A percentile compares a stretch with the other conserved stretches of the same genome.
These are phyloP conservation scores for Saccharomyces jurei DNA, from an alignment of 805 yeast genomes.

Conservation along the genomic window DNA sequence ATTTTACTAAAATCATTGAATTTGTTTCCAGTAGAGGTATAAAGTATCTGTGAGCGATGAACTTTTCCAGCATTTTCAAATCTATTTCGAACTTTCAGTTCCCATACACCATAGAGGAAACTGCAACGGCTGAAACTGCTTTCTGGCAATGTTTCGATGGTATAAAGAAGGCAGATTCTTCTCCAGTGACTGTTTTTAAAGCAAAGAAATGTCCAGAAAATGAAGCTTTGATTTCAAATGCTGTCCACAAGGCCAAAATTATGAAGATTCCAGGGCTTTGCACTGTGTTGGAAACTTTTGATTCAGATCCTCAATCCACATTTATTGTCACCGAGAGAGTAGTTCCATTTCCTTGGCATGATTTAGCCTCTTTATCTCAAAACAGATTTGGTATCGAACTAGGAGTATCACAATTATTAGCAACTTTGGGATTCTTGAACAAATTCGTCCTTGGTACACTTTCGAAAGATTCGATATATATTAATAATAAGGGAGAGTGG, in stretches of 20 bases:
- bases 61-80: constrained; percentile 25
- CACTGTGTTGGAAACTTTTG: constrained; percentile 23
- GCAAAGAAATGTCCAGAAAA: constrained; percentile 10
- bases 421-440: constrained; percentile 21
- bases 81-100: constrained; percentile 27
- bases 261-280: constrained; percentile 28
- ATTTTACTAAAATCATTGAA: neutral
- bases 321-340: constrained; percentile 26
- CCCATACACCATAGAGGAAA: constrained; percentile 23
- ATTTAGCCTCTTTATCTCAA: constrained; percentile 4
- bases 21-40: neutral
- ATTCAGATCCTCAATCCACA: constrained; percentile 18
- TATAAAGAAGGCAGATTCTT: constrained; percentile 21
- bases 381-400: constrained; percentile 16
- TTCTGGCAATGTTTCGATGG: constrained; percentile 26
- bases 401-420: constrained; percentile 22
- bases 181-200: constrained; percentile 24
- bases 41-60: constrained; percentile 12
- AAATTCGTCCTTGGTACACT: constrained; percentile 58
- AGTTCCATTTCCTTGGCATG: constrained; percentile 15
- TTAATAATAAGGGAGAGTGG: constrained; percentile 73
- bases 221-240: constrained; percentile 17
- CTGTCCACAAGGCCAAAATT: constrained; percentile 20
- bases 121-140: constrained; percentile 15
- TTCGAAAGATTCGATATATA: constrained; percentile 48